These are phyloP conservation scores for Russula earlei DNA, from an alignment of 768 basidiomycete species.

Conservation along the genomic window DNA sequence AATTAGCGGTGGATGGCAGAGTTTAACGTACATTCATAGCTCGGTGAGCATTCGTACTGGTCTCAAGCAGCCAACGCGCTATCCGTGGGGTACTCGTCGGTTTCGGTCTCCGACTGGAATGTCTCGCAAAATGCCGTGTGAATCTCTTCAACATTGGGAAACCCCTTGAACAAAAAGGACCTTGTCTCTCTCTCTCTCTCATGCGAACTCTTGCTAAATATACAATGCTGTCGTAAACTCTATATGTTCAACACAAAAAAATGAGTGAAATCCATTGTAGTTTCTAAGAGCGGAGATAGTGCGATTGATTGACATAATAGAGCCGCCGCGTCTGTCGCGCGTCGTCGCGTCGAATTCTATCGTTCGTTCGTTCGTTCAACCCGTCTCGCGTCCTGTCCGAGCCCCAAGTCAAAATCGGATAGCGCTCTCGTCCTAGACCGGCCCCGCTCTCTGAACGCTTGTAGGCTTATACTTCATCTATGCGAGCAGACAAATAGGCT, in stretches of 20 bases:
- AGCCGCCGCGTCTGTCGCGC: slow-evolving; percentile 13
- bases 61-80: slow-evolving; percentile 22
- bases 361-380: background rate
- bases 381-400: background rate
- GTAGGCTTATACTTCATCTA: slow-evolving; percentile 10
- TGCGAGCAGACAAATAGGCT: slow-evolving; percentile 10
- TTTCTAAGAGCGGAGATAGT: background rate
- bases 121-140: background rate
- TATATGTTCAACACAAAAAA: background rate
- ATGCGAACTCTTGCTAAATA: too few relatives aligned
- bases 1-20: slow-evolving; percentile 25
- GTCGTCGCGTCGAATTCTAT: slow-evolving; percentile 11
- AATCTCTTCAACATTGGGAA: background rate
- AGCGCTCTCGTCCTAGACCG: background rate
- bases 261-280: background rate
- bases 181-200: background rate
- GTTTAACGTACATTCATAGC: slow-evolving; percentile 31
- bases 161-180: background rate
- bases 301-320: slow-evolving; percentile 12
- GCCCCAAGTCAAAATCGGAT: background rate
- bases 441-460: background rate
- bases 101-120: slow-evolving; percentile 25
- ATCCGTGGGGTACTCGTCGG: slow-evolving; percentile 22
- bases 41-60: slow-evolving; percentile 24
- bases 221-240: background rate